Conservation (phyloP, 371 early-diverging fungal genomes). For the Mortierella sp. region DNA sequence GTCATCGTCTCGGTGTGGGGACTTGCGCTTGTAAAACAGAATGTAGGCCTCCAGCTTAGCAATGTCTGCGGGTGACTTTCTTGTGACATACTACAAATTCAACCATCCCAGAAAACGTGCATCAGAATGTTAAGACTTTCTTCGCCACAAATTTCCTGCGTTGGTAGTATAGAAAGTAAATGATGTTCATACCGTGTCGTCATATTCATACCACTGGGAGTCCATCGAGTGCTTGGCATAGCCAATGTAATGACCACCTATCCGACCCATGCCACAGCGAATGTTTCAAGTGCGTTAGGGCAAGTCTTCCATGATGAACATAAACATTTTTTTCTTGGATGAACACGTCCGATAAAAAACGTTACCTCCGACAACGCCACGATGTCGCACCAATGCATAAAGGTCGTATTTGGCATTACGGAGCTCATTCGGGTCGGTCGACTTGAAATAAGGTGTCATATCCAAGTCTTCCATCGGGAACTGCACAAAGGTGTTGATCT, state of each 20-base stretch:
- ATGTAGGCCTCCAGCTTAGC: conserved; percentile 55
- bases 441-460: conserved; percentile 55
- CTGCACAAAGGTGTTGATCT: conserved; percentile 59
- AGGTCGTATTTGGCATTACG: conserved; percentile 52
- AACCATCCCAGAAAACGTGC: not conserved
- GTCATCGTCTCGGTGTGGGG: conserved; percentile 48
- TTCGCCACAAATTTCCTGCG: not conserved
- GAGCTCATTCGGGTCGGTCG: conserved; percentile 27
- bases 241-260: conserved; percentile 62
- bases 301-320: not conserved
- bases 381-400: conserved; percentile 59
- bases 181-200: conserved; percentile 48
- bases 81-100: conserved; percentile 53
- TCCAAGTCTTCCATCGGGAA: conserved; percentile 61
- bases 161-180: not conserved
- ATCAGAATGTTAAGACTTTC: not conserved
- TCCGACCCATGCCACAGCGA: not conserved
- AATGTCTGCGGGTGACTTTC: conserved; percentile 49
- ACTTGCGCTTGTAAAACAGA: conserved; percentile 51
- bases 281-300: not conserved
- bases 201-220: conserved; percentile 55
- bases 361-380: conserved; percentile 56
- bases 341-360: not conserved
- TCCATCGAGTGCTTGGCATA: conserved; percentile 52
- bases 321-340: not conserved